phyloP scores from a whole-genome alignment of 495 filamentous ascomycete genomes.

The Annulohypoxylon bovei region DNA sequence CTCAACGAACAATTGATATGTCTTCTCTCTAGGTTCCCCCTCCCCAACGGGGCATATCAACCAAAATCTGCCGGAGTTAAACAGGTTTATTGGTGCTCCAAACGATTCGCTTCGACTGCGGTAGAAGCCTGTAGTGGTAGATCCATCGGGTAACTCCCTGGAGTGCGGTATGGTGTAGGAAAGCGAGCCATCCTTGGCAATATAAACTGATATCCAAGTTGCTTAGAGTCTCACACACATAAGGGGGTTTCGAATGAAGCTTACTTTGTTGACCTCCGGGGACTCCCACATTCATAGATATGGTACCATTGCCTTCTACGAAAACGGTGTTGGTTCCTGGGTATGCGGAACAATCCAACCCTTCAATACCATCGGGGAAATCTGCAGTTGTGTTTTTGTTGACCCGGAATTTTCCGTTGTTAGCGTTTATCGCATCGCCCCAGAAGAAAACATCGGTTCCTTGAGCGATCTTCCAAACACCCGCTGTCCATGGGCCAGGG shows the following conservation, averaged over 20 bases:
- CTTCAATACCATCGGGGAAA: conserved; percentile 25
- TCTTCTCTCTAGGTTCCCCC: conserved; percentile 18
- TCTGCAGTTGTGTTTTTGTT: conserved; percentile 26
- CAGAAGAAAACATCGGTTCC: conserved; percentile 26
- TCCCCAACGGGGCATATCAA: conserved; percentile 30
- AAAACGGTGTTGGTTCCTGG: conserved; percentile 32
- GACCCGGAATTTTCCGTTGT: conserved; percentile 37
- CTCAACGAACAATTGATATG: conserved; percentile 27
- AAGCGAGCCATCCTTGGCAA: conserved; percentile 29
- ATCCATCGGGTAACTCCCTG: conserved; percentile 21
- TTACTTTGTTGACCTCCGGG: conserved; percentile 42
- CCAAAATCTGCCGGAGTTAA: not conserved
- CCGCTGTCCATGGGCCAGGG: conserved; percentile 22
- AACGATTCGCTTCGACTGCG: conserved; percentile 11
- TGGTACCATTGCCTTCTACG: conserved; percentile 24
- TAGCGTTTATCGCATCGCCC: conserved; percentile 30
- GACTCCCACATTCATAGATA: conserved; percentile 29
- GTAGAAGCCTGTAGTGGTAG: conserved; percentile 26
- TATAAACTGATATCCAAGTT: not conserved
- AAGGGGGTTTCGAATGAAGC: not conserved
- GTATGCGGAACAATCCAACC: conserved; percentile 31
- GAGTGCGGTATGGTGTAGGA: conserved; percentile 38
- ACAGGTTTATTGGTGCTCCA: conserved; percentile 20
- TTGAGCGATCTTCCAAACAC: conserved; percentile 28
- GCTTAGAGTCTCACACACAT: not conserved